Evolutionary conservation across 306 rosid genomes (phyloP), one percentile per base, ranked within the genome.

Genomic region (Prunus kanzakura): DNA sequence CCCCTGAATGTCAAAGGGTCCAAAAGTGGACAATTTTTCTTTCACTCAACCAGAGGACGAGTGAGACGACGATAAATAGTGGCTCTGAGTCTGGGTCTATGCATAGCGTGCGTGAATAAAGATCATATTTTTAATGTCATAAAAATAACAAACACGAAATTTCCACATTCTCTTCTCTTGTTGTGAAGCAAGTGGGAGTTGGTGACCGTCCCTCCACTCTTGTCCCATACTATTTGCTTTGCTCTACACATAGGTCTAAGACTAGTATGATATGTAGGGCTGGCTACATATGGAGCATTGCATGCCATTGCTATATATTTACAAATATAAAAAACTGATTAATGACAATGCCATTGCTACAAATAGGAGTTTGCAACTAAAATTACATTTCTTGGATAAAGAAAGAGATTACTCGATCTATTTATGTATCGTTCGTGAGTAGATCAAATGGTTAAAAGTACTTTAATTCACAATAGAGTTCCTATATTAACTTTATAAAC

Each of bases 151-250:
- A 71, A 41, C 64, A 75, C 66, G 66, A 78, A 80, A 71, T 87
- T 87, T 89, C 85, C 77, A 87, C 85, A 83, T 91, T 87, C 93
- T 83, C 81, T 84, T 84, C 87, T 87, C 84, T 84, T 82, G 85
- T 87, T 84, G 83, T 85, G 54, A 89, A 83, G 86, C 89, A 78
- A 92, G 96, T 92, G 91, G 90, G 97, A 83, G 89, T 84, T 78
- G 91, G 87, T 87, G 80, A 76, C 82, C 84, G 65, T 25, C 82
- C 69, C 63, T 77, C 90, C 89, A 80, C 84, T 74, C 81, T 80
- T 89, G 95, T 91, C 86, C 81, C 91, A 77, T 81, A 49, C 73
- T 71, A 38, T 50, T 71, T 30, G 43, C 8, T 43, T 67, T 30
- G 43, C 8, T 74, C 47, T 66, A 15, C 50, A 43, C 46, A 30